These are phyloP conservation scores for Eutrema japonicum DNA, from an alignment of 345 rosid species.

Conservation along the genomic window DNA sequence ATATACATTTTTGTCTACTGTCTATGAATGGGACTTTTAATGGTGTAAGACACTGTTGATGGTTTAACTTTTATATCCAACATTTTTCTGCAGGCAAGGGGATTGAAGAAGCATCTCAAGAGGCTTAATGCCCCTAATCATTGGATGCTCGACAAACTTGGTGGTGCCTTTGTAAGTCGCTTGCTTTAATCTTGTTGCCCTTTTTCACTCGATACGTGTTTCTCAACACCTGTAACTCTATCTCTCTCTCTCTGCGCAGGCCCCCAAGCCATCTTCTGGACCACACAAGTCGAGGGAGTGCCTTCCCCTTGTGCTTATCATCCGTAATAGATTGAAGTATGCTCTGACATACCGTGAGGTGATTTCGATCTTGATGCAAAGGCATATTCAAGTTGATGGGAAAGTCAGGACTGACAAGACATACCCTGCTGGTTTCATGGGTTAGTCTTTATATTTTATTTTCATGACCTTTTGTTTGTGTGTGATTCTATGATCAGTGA, in stretches of 20 bases:
- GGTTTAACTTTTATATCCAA: neutral
- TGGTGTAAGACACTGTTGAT: neutral
- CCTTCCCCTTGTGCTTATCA: constrained; percentile 57
- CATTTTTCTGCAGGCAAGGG: constrained; percentile 64
- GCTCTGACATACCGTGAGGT: constrained; percentile 68
- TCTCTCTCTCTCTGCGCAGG: constrained; percentile 42
- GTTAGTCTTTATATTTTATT: constrained; percentile 31
- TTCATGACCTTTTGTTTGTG: neutral
- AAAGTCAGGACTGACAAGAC: constrained; percentile 86
- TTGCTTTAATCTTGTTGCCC: neutral
- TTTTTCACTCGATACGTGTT: neutral
- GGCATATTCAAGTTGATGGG: constrained; percentile 73
- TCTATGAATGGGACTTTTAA: neutral
- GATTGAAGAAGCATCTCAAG: constrained; percentile 86
- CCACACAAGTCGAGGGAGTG: constrained; percentile 88
- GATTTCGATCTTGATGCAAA: constrained; percentile 76
- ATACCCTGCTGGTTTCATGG: constrained; percentile 90
- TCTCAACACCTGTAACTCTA: neutral
- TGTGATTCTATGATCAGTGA: neutral
- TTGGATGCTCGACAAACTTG: constrained; percentile 88
- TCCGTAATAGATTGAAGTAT: constrained; percentile 65
- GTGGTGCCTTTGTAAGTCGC: constrained; percentile 72
- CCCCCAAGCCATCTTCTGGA: constrained; percentile 83
- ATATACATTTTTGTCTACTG: neutral
- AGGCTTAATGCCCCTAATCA: constrained; percentile 90